Base-by-base conservation (phyloP, 495 filamentous ascomycete genomes). In the Usnea hakonensis region DNA sequence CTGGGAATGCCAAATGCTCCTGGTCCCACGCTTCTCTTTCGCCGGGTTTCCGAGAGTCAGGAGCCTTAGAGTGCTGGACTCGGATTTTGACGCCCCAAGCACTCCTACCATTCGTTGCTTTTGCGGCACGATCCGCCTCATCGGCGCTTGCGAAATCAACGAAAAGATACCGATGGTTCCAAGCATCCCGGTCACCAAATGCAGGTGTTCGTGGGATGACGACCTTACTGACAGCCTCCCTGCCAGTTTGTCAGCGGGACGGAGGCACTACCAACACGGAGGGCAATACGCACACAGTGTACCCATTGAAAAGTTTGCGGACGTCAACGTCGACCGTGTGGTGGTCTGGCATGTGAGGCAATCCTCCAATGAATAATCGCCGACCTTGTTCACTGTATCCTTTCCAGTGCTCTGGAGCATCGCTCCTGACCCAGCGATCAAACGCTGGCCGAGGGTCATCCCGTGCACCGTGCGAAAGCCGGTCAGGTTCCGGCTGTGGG, bases 91-190 rank as follows among this genome's bases (percentile, higher is more conserved):
- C 72, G 59, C 78, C 79, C 78, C 78, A 81, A 8, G 78, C 78
- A 48, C 67, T 61, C 21, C 73, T 76, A 48, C 77, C 76, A 61
- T 79, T 60, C 0, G 70, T 70, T 19, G 73, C 66, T 71, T 77
- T 74, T 40, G 74, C 74, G 40, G 81, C 79, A 21, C 67, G 64
- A 60, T 82, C 70, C 9, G 83, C 83, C 59, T 87, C 82, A 57
- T 85, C 77, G 1, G 74, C 66, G 57, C 73, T 82, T 50, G 71
- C 68, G 56, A 89, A 79, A 68, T 89, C 86, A 23, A 89, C 82
- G 67, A 88, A 89, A 64, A 83, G 80, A 73, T 85, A 87, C 72
- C 89, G 82, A 68, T 86, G 80, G 64, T 84, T 63, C 54, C 56
- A 57, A n/a, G 48, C 36, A 13, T 58, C 33, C 37, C 35, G 58